These are phyloP conservation scores for Kuraishia molischiana DNA, from an alignment of 805 yeast genomes.

Conservation along the genomic window DNA sequence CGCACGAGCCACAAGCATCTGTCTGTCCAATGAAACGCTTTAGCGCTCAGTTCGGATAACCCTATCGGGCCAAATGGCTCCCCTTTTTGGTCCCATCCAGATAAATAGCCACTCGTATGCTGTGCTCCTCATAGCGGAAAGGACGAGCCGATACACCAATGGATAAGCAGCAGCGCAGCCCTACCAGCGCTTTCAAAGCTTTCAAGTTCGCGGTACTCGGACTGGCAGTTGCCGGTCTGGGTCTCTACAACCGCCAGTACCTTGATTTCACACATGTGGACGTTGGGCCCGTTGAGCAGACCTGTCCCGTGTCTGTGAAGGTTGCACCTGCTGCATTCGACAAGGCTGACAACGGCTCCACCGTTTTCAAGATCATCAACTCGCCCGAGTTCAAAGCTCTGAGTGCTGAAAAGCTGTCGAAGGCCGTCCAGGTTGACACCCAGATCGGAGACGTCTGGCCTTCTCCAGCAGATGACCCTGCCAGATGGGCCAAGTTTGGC, in stretches of 20 bases:
- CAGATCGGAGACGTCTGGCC: constrained; percentile 39
- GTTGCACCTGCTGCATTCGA: constrained; percentile 16
- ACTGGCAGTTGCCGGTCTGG: no score
- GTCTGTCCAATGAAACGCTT: no score
- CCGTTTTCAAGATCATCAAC: constrained; percentile 22
- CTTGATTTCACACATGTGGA: no score
- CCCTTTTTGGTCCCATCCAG: no score
- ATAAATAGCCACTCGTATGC: no score
- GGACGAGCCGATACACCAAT: no score
- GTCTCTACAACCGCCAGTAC: no score
- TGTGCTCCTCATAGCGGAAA: no score
- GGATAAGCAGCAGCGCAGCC: neutral
- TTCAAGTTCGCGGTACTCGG: neutral
- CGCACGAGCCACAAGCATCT: no score
- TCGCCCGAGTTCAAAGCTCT: constrained; percentile 21
- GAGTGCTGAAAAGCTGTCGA: constrained; percentile 34
- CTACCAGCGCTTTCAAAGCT: neutral
- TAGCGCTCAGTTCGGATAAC: no score
- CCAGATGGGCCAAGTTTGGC: constrained; percentile 36
- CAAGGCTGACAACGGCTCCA: constrained; percentile 21
- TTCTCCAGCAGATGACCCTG: constrained; percentile 37
- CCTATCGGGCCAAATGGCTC: no score
- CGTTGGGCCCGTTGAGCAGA: neutral
- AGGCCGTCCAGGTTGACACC: constrained; percentile 55
- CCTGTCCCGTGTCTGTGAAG: constrained; percentile 13